A percentile compares a stretch with the other conserved stretches of the same genome.
phyloP scores from a whole-genome alignment of 306 rosid genomes.

The Mucuna pruriens region DNA sequence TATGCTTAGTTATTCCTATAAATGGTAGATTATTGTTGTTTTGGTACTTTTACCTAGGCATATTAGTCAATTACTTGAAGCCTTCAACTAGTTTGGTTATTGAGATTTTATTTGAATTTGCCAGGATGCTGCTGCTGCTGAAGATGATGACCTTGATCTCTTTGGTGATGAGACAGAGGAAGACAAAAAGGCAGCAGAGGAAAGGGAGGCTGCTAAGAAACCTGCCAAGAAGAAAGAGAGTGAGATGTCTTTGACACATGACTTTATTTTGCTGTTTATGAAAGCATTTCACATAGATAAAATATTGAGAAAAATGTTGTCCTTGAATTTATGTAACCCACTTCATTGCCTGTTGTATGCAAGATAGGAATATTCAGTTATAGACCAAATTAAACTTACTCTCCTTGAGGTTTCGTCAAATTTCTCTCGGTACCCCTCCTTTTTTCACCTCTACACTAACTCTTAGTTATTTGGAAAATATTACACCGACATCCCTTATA shows the following conservation, averaged over 20 bases:
- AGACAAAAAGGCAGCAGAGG: conserved; percentile 79
- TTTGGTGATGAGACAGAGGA: conserved; percentile 91
- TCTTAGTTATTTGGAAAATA: too few relatives aligned
- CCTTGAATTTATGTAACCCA: neutral
- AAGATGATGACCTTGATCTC: conserved; percentile 79
- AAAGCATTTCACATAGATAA: neutral
- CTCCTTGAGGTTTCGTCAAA: too few relatives aligned
- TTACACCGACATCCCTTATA: too few relatives aligned
- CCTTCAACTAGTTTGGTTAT: neutral
- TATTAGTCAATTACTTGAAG: neutral
- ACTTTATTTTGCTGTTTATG: neutral
- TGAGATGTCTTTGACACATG: conserved; percentile 34
- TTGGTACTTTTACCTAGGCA: neutral
- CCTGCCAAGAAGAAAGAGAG: conserved; percentile 86
- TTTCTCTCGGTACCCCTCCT: too few relatives aligned
- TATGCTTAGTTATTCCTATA: neutral
- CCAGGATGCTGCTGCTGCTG: conserved; percentile 59
- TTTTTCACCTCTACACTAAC: too few relatives aligned
- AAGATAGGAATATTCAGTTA: too few relatives aligned
- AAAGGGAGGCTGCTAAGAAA: conserved; percentile 74
- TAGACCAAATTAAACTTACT: too few relatives aligned
- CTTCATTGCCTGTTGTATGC: neutral
- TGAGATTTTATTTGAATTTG: neutral
- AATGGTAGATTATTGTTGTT: neutral
- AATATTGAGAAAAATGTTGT: neutral